Base-by-base conservation (phyloP, 148 eudicot genomes). In the Cornus kousa region DNA sequence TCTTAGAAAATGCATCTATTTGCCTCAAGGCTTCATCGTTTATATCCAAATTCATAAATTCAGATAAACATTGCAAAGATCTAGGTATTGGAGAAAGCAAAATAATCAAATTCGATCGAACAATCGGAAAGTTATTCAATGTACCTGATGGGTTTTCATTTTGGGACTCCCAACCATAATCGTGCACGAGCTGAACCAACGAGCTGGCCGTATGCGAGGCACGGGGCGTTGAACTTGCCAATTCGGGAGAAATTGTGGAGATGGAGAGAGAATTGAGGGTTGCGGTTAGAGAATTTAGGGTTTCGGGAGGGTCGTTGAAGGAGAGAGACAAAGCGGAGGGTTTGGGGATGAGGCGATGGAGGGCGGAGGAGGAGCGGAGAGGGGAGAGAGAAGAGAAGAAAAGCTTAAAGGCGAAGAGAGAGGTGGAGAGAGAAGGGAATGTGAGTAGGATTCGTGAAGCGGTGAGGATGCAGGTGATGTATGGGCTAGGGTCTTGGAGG, bases 381-480 rank as follows among this genome's bases (percentile, higher is more conserved):
- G 97, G 97, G 9, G 97, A 89, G n/a, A 87, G 89, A 57, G 95
- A 88, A 23, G 97, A 93, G 82, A 90, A 87, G 89, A 91, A 91
- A 83, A 95, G 78, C 77, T 87, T 91, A 87, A 85, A 88, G 70
- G 98, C 80, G 80, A 85, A 92, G 31, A 92, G 97, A 11, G 92
- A 89, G n/a, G 68, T 48, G 0, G 90, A 83, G 77, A 92, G 89
- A 12, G 92, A 81, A 5, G 87, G 79, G 80, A 90, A 89, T 4
- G 77, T 73, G 78, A 88, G 86, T 57, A 90, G 86, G 81, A 66
- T 81, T 12, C 37, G 67, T 28, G 88, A 48, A 53, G 86, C 57
- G 68, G 87, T 11, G 75, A 83, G 83, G 72, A 90, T 71, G 76
- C 88, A 64, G 70, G 79, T 71, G 85, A 87, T 70, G 82, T 90